These are phyloP conservation scores for Lactarius sp. DNA, from an alignment of 768 basidiomycete species.

Conservation along the genomic window DNA sequence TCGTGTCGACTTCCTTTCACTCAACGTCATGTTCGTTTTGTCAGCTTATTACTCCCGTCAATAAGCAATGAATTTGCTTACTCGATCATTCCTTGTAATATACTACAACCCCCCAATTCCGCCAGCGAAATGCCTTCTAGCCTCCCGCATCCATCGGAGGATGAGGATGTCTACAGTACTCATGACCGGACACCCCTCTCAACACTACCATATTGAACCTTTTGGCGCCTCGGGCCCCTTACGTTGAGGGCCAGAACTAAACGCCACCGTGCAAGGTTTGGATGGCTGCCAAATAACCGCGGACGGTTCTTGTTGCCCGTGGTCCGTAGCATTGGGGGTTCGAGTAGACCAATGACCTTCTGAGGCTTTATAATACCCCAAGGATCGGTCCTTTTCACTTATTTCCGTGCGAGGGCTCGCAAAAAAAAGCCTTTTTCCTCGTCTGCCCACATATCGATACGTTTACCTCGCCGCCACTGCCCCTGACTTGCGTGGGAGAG, in stretches of 20 bases:
- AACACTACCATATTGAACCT: too few relatives aligned
- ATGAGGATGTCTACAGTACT: too few relatives aligned
- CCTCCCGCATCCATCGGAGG: constrained; percentile 2
- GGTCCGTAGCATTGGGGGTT: neutral
- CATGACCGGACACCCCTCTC: too few relatives aligned
- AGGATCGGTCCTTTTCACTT: neutral
- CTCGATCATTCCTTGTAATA: neutral
- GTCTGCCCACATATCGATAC: neutral
- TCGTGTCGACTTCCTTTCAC: neutral
- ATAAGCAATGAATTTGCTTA: constrained; percentile 4
- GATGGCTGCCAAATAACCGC: constrained; percentile 1
- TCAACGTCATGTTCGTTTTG: neutral
- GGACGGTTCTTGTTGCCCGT: neutral
- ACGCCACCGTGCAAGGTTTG: neutral
- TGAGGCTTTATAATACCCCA: neutral
- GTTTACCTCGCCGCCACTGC: neutral
- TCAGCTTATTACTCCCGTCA: constrained; percentile 6
- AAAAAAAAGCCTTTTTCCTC: too few relatives aligned
- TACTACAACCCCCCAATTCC: neutral
- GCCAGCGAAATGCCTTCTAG: neutral
- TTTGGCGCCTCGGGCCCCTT: neutral
- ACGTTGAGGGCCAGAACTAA: neutral
- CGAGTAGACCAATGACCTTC: neutral
- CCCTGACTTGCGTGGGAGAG: neutral
- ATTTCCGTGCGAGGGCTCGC: neutral